Base-by-base conservation (phyloP, 768 basidiomycete species). In the Phaeotremella fagi region DNA sequence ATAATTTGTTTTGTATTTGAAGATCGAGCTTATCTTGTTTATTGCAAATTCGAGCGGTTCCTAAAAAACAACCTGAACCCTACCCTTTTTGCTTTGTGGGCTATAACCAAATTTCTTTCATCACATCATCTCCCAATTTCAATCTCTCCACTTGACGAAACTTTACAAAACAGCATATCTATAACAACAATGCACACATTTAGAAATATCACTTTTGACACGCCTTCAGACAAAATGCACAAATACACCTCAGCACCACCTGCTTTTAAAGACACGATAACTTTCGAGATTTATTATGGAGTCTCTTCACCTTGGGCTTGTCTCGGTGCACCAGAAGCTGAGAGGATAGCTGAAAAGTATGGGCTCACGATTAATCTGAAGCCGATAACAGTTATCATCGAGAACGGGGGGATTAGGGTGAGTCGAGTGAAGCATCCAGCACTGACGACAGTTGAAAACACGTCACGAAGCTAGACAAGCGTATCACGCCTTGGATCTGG, bases 301-400 rank as follows among this genome's bases (percentile, higher is more conserved):
- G 59, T 64, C 7, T 60, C 59, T 4, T 64, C 63, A 2, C 66
- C 66, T 11, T 64, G 66, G 66, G 66, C 66, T 3, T 51, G 55
- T 3, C 45, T 68, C 14, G 66, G 66, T 14, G 60, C 61, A 3
- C 63, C 60, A 1, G 52, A 60, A 26, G 51, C 50, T 3, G 52
- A 58, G 43, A 12, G 49, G 5, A 68, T 64, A 16, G 63, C 66
- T 6, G 12, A 36, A 43, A 38, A 44, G 18, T 57, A 61, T 48
- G 56, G 56, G 0, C 37, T 68, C 5, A 62, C 45, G n/a, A 42
- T 64, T 1, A 50, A 59, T 29, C 51, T 68, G 25, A 62, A 62
- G 52, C 66, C 66, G 7, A 68, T 68, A 22, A 45, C 52, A 18
- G 60, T 68, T 1, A 53, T 68, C 36, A 45, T 52, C 31, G 66